Percentiles rank a stretch among this genome's conserved stretches.
These are phyloP conservation scores for Taphrina confusa DNA, from an alignment of 1,139 yeast genomes.

Conservation along the genomic window DNA sequence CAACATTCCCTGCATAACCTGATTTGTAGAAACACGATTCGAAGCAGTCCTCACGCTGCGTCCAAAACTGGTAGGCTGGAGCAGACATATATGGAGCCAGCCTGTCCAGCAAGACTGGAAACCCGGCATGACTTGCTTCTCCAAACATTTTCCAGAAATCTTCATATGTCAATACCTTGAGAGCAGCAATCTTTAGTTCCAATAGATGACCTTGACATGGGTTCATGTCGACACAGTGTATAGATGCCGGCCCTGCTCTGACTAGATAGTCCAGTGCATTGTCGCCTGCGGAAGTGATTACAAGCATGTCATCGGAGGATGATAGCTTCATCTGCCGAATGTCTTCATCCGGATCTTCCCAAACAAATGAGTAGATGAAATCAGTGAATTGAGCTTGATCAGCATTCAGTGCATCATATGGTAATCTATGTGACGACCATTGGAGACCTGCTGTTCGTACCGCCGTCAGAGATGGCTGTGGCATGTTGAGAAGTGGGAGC, in stretches of 20 bases:
- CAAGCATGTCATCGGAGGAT: conserved; percentile 69
- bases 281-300: conserved; percentile 86
- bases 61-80: conserved; percentile 80
- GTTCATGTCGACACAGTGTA: conserved; percentile 82
- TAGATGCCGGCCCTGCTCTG: conserved; percentile 67
- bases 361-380: conserved; percentile 81
- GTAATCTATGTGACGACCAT: conserved; percentile 56
- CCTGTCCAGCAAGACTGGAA: conserved; percentile 54
- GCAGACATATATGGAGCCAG: conserved; percentile 73
- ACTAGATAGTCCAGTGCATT: conserved; percentile 72
- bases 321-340: conserved; percentile 62
- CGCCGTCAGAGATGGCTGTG: not conserved
- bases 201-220: conserved; percentile 80
- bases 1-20: conserved; percentile 84
- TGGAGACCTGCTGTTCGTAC: not conserved
- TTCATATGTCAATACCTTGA: conserved; percentile 59
- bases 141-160: conserved; percentile 77
- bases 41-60: conserved; percentile 64
- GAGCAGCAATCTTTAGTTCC: conserved; percentile 73
- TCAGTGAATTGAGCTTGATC: conserved; percentile 72
- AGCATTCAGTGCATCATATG: conserved; percentile 69
- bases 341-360: conserved; percentile 90
- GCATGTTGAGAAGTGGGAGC: conserved; percentile 16
- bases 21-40: conserved; percentile 61
- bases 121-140: conserved; percentile 63